Percentiles rank a stretch among this genome's conserved stretches.
These are phyloP conservation scores for Dalechampia spathulata DNA, from an alignment of 441 rosid species.

Conservation along the genomic window DNA sequence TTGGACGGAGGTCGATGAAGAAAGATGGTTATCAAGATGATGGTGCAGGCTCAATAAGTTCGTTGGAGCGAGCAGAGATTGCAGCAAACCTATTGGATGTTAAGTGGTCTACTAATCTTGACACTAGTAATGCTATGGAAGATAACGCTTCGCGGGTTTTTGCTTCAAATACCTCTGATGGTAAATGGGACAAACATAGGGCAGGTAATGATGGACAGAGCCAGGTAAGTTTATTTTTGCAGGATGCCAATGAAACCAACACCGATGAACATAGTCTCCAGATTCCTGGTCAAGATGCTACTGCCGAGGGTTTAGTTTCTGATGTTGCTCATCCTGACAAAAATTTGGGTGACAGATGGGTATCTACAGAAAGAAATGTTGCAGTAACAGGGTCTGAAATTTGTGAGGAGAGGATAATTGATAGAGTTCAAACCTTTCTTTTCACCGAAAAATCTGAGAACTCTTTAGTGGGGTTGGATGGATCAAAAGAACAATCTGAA, in stretches of 20 bases:
- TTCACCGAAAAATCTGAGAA: conserved; percentile 31
- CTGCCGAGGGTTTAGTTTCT: conserved; percentile 7
- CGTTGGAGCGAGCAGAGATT: conserved; percentile 76
- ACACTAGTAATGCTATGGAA: conserved; percentile 35
- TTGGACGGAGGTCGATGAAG: conserved; percentile 56
- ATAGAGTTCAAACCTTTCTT: conserved; percentile 26
- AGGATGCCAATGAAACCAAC: conserved; percentile 13
- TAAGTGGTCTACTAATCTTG: conserved; percentile 80
- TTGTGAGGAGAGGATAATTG: conserved; percentile 24
- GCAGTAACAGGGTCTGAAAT: conserved; percentile 13
- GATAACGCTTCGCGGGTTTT: too few relatives aligned
- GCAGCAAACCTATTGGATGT: conserved; percentile 89
- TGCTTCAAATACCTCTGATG: too few relatives aligned
- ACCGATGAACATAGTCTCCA: conserved; percentile 15
- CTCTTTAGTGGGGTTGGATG: conserved; percentile 17
- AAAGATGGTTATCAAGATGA: too few relatives aligned
- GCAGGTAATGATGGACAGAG: conserved; percentile 18
- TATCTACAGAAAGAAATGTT: conserved; percentile 19
- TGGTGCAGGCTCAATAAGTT: conserved; percentile 34
- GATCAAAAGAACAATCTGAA: conserved; percentile 23
- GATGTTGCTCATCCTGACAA: conserved; percentile 8
- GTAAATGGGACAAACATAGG: conserved; percentile 15
- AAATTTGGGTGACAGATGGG: conserved; percentile 19
- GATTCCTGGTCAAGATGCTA: conserved; percentile 17
- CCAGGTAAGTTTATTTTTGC: conserved; percentile 9